Base-by-base conservation (phyloP, 2,329 filamentous ascomycete species). In the Cadophora sp. region DNA sequence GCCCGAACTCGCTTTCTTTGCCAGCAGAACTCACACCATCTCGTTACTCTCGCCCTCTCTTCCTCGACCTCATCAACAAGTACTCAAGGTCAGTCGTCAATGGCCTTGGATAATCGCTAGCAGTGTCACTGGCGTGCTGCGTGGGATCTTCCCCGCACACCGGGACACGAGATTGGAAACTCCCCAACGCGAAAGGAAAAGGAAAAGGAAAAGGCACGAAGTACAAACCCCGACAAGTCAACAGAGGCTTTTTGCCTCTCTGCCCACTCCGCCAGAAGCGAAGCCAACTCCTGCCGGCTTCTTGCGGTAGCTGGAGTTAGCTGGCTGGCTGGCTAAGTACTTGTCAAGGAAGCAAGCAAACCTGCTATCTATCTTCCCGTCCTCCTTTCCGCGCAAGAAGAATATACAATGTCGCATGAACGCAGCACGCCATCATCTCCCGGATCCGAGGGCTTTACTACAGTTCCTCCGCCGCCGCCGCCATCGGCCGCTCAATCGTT, bases 91-190 rank as follows among this genome's bases (percentile, higher is more conserved):
- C 64, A 77, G 77, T 70, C 74, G 84, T 82, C 84, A 85, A 88
- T 88, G 86, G 83, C 83, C 84, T 81, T 82, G 79, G 80, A 83
- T 81, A 83, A 83, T 80, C 82, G 83, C 79, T 88, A 87, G 74
- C 74, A 77, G 80, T 80, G 80, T 81, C 79, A 83, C 83, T 84
- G 84, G 83, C 83, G 84, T 85, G 83, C 85, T 82, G 84, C 82
- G 83, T 83, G 85, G 84, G 84, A 85, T 79, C 79, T 76, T 84
- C 83, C 85, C 85, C 85, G 85, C 85, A 86, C 83, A 83, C 83
- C 83, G 83, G 79, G 82, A 77, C 79, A 80, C 79, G 75, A 77
- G 72, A 77, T 75, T 76, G 73, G 68, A 74, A 73, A 82, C 83
- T 80, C 82, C 79, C 80, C 82, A 80, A 83, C 83, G 80, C 82